Conservation (phyloP, 2,329 filamentous ascomycete genomes). For the Pseudohalonectria lignicola region DNA sequence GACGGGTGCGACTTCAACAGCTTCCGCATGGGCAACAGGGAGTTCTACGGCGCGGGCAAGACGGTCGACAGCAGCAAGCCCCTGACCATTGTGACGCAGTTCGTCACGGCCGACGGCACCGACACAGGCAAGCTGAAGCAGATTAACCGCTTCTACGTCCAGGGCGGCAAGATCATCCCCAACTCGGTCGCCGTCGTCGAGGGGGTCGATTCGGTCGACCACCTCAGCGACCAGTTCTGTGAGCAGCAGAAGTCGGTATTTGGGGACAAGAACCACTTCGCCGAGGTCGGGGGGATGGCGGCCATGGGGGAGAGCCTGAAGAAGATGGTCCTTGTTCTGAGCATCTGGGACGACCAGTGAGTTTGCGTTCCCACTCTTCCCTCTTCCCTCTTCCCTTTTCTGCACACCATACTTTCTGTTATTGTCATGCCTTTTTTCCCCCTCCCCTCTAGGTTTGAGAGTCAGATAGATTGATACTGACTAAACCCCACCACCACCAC, state of each 20-base stretch:
- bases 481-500: too few relatives aligned
- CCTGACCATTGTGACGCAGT: slow-evolving; percentile 49
- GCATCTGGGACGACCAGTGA: slow-evolving; percentile 43
- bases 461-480: too few relatives aligned
- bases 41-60: slow-evolving; percentile 43
- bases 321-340: slow-evolving; percentile 21
- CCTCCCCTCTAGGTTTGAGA: too few relatives aligned
- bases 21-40: slow-evolving; percentile 44
- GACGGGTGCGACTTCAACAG: slow-evolving; percentile 52
- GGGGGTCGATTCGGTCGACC: slow-evolving; percentile 16
- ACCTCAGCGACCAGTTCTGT: slow-evolving; percentile 42
- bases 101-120: slow-evolving; percentile 26
- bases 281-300: slow-evolving; percentile 38
- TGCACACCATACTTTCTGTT: too few relatives aligned
- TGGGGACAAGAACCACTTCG: slow-evolving; percentile 37
- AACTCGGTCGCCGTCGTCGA: slow-evolving; percentile 27
- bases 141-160: slow-evolving; percentile 47
- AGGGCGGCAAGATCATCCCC: slow-evolving; percentile 39
- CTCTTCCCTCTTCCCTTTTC: not conserved
- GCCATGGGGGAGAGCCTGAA: slow-evolving; percentile 30
- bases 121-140: slow-evolving; percentile 36
- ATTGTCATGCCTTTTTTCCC: too few relatives aligned
- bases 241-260: slow-evolving; percentile 41
- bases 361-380: slow-evolving; percentile 18
- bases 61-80: slow-evolving; percentile 40